These are phyloP conservation scores for Phyllosticta citribraziliensis DNA, from an alignment of 2,329 filamentous ascomycete species.

Conservation along the genomic window DNA sequence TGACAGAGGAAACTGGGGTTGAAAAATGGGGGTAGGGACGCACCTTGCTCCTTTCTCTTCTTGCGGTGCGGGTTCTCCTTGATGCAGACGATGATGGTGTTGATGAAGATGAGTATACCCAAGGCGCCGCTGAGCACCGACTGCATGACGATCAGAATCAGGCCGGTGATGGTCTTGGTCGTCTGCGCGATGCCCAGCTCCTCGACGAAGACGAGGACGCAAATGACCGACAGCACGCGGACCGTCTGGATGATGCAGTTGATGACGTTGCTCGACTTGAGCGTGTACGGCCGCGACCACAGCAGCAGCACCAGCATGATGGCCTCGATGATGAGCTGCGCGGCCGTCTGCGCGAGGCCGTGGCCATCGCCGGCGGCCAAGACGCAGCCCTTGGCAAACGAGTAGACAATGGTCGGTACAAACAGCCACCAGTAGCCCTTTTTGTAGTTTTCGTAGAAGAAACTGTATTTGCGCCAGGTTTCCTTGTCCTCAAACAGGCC, in stretches of 20 bases:
- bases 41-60: constrained; percentile 82
- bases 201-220: constrained; percentile 88
- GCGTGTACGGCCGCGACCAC: constrained; percentile 79
- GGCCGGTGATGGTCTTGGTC: constrained; percentile 85
- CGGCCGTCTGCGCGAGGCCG: constrained; percentile 69
- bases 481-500: constrained; percentile 80
- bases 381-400: constrained; percentile 78
- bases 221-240: constrained; percentile 76
- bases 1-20: too few relatives aligned
- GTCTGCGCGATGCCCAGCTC: constrained; percentile 83
- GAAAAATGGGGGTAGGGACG: too few relatives aligned
- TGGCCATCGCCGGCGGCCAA: constrained; percentile 80
- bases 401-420: constrained; percentile 78
- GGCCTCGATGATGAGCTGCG: constrained; percentile 71
- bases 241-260: constrained; percentile 88
- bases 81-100: constrained; percentile 73
- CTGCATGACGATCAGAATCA: constrained; percentile 90
- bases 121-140: constrained; percentile 71
- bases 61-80: constrained; percentile 84
- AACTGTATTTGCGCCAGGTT: constrained; percentile 87
- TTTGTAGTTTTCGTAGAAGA: constrained; percentile 96
- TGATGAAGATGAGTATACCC: constrained; percentile 80
- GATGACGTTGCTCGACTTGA: constrained; percentile 81
- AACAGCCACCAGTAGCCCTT: constrained; percentile 97
- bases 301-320: constrained; percentile 69